These are phyloP conservation scores for Neostapfia colusana DNA, from an alignment of 176 grass and related monocot species.

Conservation along the genomic window DNA sequence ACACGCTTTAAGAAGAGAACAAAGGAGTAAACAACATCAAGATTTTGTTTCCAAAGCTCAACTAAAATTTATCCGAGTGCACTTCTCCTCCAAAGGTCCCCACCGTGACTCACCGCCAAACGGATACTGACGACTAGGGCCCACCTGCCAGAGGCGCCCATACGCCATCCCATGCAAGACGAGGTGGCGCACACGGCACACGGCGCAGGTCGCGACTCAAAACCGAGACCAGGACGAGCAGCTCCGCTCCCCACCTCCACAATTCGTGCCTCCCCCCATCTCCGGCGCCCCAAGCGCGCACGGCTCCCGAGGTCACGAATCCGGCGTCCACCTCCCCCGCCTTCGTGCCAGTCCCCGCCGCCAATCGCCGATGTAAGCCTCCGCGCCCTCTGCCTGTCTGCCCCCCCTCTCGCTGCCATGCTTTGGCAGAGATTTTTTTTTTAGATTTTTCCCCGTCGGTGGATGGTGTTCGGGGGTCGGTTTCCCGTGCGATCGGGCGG, in stretches of 20 bases:
- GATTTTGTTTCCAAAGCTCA: not conserved
- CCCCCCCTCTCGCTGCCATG: too few species aligned
- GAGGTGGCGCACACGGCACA: not conserved
- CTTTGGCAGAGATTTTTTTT: not conserved
- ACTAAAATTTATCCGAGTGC: not conserved
- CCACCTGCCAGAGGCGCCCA: not conserved
- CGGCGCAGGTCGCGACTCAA: not conserved
- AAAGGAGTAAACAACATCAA: not conserved
- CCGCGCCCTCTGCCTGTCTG: not conserved
- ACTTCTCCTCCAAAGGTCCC: not conserved
- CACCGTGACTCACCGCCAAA: not conserved
- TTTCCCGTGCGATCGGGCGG: conserved; percentile 33
- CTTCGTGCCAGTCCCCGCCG: not conserved
- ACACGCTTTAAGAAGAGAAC: too few species aligned
- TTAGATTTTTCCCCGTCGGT: conserved; percentile 8
- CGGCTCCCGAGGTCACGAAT: conserved; percentile 55
- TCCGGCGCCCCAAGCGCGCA: conserved; percentile 26
- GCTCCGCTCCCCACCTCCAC: conserved; percentile 33
- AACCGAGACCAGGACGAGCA: not conserved
- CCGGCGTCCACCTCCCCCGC: conserved; percentile 10
- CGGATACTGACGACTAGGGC: not conserved
- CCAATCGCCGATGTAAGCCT: conserved; percentile 57
- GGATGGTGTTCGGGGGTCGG: not conserved
- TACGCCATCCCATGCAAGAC: not conserved
- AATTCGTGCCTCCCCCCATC: conserved; percentile 17